A percentile compares a stretch with the other conserved stretches of the same genome.
These are phyloP conservation scores for Candida freyschussii DNA, from an alignment of 1,139 yeast species.

Conservation along the genomic window DNA sequence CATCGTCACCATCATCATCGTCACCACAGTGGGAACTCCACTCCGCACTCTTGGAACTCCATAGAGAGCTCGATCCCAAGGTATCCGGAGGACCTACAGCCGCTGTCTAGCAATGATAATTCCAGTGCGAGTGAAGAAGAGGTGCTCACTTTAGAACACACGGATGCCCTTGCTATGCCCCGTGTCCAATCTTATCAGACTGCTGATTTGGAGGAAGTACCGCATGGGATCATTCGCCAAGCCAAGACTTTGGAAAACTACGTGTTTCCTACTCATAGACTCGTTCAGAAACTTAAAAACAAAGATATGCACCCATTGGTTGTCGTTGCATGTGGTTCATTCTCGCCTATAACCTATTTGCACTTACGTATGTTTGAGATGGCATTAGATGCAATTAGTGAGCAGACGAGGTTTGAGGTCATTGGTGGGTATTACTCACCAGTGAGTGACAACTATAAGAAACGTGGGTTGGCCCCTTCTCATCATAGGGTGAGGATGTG, in stretches of 20 bases:
- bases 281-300: conserved; percentile 67
- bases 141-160: background rate
- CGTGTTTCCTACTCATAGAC: conserved; percentile 79
- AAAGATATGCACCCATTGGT: conserved; percentile 84
- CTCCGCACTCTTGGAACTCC: conserved; percentile 10
- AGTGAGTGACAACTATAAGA: conserved; percentile 88
- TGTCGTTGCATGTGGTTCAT: conserved; percentile 95
- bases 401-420: conserved; percentile 89
- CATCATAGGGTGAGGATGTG: conserved; percentile 95
- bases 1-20: conserved; percentile 24
- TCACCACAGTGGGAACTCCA: conserved; percentile 9
- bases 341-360: conserved; percentile 90
- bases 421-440: conserved; percentile 98
- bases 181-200: conserved; percentile 60
- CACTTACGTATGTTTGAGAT: conserved; percentile 97
- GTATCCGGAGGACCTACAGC: conserved; percentile 40
- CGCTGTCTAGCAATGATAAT: conserved; percentile 36
- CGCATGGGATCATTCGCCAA: conserved; percentile 87
- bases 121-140: conserved; percentile 29
- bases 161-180: conserved; percentile 7
- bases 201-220: conserved; percentile 95
- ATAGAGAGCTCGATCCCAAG: conserved; percentile 36
- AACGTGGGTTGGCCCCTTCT: conserved; percentile 88
- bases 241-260: conserved; percentile 65
- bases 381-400: conserved; percentile 94